A percentile compares a stretch with the other conserved stretches of the same genome.
Conservation (phyloP, 495 filamentous ascomycete genomes). For the Talaromyces nanjingensis region DNA sequence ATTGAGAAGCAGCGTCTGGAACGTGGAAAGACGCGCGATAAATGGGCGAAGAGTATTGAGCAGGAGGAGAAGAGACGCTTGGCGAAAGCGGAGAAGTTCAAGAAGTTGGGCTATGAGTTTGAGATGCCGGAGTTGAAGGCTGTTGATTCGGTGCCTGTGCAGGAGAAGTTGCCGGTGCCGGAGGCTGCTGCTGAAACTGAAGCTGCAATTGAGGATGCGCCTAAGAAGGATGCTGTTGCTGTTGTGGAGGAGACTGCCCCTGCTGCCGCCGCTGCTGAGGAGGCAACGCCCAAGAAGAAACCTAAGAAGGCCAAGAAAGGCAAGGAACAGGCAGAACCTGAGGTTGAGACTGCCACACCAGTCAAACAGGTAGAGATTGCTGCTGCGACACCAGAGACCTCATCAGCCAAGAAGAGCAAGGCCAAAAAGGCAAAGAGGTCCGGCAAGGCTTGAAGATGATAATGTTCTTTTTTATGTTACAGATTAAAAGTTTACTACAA, state of each 20-base stretch:
- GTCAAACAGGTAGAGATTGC: conserved; percentile 11
- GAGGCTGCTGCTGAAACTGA: conserved; percentile 16
- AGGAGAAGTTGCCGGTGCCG: conserved; percentile 26
- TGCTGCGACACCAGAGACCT: conserved; percentile 12
- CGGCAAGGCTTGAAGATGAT: conserved; percentile 23
- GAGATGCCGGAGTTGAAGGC: conserved; percentile 65
- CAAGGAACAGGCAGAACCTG: neutral
- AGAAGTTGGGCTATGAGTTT: conserved; percentile 79
- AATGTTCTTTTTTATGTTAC: neutral
- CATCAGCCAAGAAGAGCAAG: conserved; percentile 18
- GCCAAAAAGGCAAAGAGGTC: conserved; percentile 28
- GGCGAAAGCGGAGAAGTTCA: conserved; percentile 63
- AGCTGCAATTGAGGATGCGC: conserved; percentile 14
- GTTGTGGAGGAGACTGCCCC: neutral
- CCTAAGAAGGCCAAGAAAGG: conserved; percentile 30
- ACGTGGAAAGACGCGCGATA: conserved; percentile 58
- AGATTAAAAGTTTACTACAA: neutral
- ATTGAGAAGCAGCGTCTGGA: conserved; percentile 69
- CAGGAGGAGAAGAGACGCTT: conserved; percentile 62
- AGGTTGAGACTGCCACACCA: conserved; percentile 7
- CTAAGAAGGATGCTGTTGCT: neutral
- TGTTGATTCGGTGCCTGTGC: conserved; percentile 49
- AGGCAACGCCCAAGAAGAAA: conserved; percentile 28
- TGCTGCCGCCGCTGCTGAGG: conserved; percentile 23
- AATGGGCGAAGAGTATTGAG: conserved; percentile 66